Base-by-base conservation (phyloP, 306 rosid genomes). In the Inga oerstediana region DNA sequence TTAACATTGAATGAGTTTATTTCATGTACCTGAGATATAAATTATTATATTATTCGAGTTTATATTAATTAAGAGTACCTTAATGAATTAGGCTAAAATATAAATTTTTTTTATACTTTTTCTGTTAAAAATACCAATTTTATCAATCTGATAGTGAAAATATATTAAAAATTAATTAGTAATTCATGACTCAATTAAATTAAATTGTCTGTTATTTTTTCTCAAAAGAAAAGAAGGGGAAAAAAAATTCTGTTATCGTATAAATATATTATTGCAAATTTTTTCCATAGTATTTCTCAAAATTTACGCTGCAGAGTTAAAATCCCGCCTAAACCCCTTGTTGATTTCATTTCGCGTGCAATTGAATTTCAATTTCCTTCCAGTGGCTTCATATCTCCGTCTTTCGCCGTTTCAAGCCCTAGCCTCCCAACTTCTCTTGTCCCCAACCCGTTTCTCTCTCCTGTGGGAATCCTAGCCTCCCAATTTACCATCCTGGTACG, bases 241-340 rank as follows among this genome's bases (percentile, higher is more conserved):
- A 8, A n/a, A 10, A 9, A 30, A 27, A 35, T 0, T 16, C 46
- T 17, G 45, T 8, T 14, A 35, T 6, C 20, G 3, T 34, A 16
- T 67, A 17, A 37, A 67, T 35, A 17, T 34, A 17, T 35, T 0
- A 68, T 68, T 14, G 10, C 45, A 39, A 4, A 10, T 10, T n/a
- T 19, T 20, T n/a, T 71, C 17, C 17, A 19, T 71, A 11, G 10
- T n/a, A 5, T 43, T 2, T 65, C 34, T 44, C 34, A 44, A 71
- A 72, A 72, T 72, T 72, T 22, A 72, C 39, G 76, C 20, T 4
- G 19, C 6, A 13, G 10, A 77, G 84, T 87, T 81, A 78, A 84
- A 87, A 85, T 87, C 94, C 90, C 92, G 90, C 94, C 94, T 79
- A 88, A 90, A 89, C 90, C 91, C 88, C 84, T 72, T 17, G 6